Conservation (phyloP, 1,139 yeast species). For the Meyerozyma smithsonii region DNA sequence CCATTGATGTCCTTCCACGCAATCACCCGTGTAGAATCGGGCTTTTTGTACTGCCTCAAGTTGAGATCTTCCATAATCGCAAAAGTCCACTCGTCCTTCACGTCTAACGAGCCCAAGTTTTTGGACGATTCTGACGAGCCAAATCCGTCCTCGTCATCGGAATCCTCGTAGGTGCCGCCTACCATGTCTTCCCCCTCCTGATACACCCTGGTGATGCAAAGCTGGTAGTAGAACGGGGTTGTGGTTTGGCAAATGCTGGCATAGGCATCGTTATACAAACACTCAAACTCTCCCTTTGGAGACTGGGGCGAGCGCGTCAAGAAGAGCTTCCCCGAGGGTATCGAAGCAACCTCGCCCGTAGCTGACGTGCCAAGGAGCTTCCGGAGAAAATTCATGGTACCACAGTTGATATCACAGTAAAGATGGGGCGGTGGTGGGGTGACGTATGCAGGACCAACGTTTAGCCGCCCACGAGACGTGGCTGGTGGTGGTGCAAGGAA, state of each 20-base stretch:
- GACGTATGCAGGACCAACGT: neutral
- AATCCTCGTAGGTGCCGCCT: constrained; percentile 36
- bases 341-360: constrained; percentile 63
- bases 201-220: constrained; percentile 65
- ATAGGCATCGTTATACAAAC: constrained; percentile 76
- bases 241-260: constrained; percentile 68
- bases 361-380: constrained; percentile 60
- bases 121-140: constrained; percentile 30
- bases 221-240: constrained; percentile 61
- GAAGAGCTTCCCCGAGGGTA: constrained; percentile 78
- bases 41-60: constrained; percentile 35
- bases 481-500: neutral
- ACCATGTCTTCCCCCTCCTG: constrained; percentile 59
- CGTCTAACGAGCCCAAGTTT: constrained; percentile 20
- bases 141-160: constrained; percentile 54
- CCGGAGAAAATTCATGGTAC: constrained; percentile 69
- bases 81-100: constrained; percentile 64
- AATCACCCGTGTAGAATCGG: constrained; percentile 42
- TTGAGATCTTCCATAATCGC: constrained; percentile 60
- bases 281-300: constrained; percentile 84
- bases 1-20: constrained; percentile 84
- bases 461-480: no score
- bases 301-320: constrained; percentile 70
- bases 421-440: neutral
- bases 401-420: neutral